Percentiles rank a stretch among this genome's conserved stretches.
These are phyloP conservation scores for Nakazawaea wickerhamii DNA, from an alignment of 805 yeast species.

Conservation along the genomic window DNA sequence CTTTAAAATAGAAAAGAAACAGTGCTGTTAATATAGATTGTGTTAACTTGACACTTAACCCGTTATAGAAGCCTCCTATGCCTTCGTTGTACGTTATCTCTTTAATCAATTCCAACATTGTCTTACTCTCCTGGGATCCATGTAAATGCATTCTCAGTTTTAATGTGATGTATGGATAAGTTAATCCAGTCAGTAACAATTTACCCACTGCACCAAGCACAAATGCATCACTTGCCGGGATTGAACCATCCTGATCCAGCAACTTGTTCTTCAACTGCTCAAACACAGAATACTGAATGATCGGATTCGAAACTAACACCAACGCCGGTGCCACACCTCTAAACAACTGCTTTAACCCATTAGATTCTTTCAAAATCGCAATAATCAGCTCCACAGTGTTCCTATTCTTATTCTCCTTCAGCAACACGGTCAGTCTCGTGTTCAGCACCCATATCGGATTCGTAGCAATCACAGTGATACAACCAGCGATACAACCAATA, in stretches of 20 bases:
- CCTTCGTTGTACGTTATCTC: constrained; percentile 70
- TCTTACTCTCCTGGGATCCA: constrained; percentile 19
- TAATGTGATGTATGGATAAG: constrained; percentile 89
- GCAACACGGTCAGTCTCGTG: constrained; percentile 72
- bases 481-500: constrained; percentile 84
- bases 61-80: constrained; percentile 70
- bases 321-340: constrained; percentile 88
- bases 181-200: constrained; percentile 78
- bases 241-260: constrained; percentile 42
- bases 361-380: constrained; percentile 59
- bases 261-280: constrained; percentile 76
- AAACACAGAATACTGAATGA: constrained; percentile 85
- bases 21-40: constrained; percentile 90
- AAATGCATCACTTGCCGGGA: constrained; percentile 74
- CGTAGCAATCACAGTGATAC: constrained; percentile 73
- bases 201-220: constrained; percentile 87
- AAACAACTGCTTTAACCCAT: constrained; percentile 64
- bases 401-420: constrained; percentile 26
- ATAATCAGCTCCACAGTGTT: constrained; percentile 52
- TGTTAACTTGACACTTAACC: constrained; percentile 69
- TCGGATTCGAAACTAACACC: constrained; percentile 80
- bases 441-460: constrained; percentile 96
- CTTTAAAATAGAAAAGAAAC: constrained; percentile 84
- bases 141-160: constrained; percentile 83
- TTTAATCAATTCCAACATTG: constrained; percentile 46